Evolutionary conservation across 345 rosid species (phyloP).

Genomic region (Clausena lansium): DNA sequence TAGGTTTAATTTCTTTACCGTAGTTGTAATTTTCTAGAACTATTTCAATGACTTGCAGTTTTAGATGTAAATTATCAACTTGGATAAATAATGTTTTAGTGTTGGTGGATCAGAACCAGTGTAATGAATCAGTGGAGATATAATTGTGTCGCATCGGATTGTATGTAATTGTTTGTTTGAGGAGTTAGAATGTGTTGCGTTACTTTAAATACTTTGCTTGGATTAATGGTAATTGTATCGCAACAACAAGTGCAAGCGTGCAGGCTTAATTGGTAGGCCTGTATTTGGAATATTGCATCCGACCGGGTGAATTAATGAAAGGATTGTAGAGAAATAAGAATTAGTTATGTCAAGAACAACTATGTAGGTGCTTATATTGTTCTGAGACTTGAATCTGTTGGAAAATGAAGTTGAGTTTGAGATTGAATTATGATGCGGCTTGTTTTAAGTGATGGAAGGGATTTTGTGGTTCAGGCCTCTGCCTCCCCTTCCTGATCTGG

Average conservation of each 20-base stretch:
- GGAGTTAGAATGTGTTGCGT: background rate
- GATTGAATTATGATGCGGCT: background rate
- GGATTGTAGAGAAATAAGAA: background rate
- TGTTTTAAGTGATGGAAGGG: background rate
- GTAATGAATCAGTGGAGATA: too few species aligned
- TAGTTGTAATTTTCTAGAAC: background rate
- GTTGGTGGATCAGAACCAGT: background rate
- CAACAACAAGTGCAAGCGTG: background rate
- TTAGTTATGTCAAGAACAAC: background rate
- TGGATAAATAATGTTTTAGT: background rate
- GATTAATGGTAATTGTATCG: background rate
- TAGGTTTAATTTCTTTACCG: slow-evolving; percentile 14
- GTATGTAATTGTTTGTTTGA: background rate
- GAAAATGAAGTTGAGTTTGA: background rate
- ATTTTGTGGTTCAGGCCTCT: slow-evolving; percentile 59
- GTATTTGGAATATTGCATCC: background rate
- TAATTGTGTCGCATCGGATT: background rate
- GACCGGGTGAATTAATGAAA: background rate
- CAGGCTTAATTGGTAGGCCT: background rate
- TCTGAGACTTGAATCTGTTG: background rate
- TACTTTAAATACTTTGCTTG: background rate
- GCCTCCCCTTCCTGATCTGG: slow-evolving; percentile 88
- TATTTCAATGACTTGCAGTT: background rate
- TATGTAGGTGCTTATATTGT: background rate
- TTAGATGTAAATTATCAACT: background rate